Base-by-base conservation (phyloP, 2,329 filamentous ascomycete species). In the Tolypocladium ophioglossoides region DNA sequence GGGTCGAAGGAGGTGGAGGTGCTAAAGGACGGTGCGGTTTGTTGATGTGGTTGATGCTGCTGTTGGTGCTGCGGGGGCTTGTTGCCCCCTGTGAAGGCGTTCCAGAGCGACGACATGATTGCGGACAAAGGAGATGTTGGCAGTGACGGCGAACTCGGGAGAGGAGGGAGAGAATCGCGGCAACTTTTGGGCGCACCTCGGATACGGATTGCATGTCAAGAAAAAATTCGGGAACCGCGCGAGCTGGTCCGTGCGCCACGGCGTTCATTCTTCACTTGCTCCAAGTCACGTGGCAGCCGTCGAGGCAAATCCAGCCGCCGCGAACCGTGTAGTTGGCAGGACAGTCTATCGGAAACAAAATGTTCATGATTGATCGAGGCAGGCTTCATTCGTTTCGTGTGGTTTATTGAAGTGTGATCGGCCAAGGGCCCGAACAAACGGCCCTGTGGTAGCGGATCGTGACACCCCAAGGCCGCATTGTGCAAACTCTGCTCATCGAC, bases 1-100 rank as follows among this genome's bases (percentile, higher is more conserved):
- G 89, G 83, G 70, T 91, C 85, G 72, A 89, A 91, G 54, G 82
- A 72, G 56, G 78, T 71, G 55, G 81, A 72, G 62, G 78, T 74
- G 57, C 78, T 40, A 11, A 34, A 41, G 10, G 50, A 18, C 14
- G 53, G 3, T 7, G 53, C 14, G 22, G 53, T 55, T 58, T 73
- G 59, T 49, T 61, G 62, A 48, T 64, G 62, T 54, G 61, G 61
- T 51, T 62, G 57, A 50, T 57, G 55, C 30, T 62, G 62, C 54
- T 66, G 67, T 65, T 66, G 77, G 48, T 70, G 70, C 41, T 72
- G 68, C 56, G 65, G 64, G 39, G 68, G 67, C 66, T 75, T 78
- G 71, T 79, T 82, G 69, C 77, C 78, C 63, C 79, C 78, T n/a
- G 80, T 82, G 63, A 84, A 73, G 60, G 80, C 75, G 65, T 80